A percentile compares a stretch with the other conserved stretches of the same genome.
phyloP scores from a whole-genome alignment of 179 eudicot genomes.

The Beta lomatogona region DNA sequence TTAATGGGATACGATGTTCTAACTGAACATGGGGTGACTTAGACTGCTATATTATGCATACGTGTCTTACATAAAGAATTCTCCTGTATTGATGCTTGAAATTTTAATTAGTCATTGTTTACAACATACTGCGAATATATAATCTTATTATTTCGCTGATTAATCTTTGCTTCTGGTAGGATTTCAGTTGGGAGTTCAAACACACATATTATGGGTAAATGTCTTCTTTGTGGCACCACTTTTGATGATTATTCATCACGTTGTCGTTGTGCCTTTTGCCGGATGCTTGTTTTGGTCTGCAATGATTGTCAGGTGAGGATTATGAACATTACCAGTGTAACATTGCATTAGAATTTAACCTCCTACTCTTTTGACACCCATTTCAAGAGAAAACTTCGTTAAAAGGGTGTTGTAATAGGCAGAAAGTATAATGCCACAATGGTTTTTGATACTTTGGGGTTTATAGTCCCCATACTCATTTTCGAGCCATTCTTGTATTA shows the following conservation, averaged over 20 bases:
- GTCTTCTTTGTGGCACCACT: conserved; percentile 64
- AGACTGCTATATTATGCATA: not conserved
- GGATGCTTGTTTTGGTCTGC: conserved; percentile 97
- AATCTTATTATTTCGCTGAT: not conserved
- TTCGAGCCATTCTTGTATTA: not conserved
- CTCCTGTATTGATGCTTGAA: not conserved
- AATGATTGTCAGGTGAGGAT: conserved; percentile 22
- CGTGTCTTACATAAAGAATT: not conserved
- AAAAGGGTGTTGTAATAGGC: not conserved
- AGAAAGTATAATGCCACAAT: not conserved
- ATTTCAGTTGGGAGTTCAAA: conserved; percentile 83
- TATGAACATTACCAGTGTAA: not conserved
- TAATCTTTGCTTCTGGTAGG: conserved; percentile 42
- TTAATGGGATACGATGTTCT: too few species aligned
- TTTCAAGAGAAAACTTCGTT: not conserved
- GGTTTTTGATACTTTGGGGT: not conserved
- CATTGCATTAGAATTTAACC: not conserved
- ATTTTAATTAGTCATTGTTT: not conserved
- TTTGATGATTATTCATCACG: conserved; percentile 93
- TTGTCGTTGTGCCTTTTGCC: conserved; percentile 77
- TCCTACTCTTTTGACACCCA: not conserved
- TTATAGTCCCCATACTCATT: not conserved
- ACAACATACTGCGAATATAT: not conserved
- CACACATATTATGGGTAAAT: conserved; percentile 57
- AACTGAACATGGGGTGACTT: too few species aligned